phyloP scores from a whole-genome alignment of 495 filamentous ascomycete genomes.

The Viridothelium virens region DNA sequence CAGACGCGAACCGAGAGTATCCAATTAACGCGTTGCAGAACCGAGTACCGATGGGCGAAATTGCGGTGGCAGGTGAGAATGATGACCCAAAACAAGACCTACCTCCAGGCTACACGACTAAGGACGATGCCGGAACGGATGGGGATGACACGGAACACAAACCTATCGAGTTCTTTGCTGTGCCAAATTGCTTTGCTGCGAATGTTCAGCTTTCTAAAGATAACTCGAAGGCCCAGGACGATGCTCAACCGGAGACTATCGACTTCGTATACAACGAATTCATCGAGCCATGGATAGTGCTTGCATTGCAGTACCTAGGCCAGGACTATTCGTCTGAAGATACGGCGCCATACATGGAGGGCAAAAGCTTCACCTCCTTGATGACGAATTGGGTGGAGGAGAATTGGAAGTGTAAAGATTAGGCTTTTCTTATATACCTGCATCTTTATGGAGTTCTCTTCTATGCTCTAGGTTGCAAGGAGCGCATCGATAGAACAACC shows the following conservation, averaged over 20 bases:
- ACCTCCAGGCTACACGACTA: slow-evolving; percentile 77
- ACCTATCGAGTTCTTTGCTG: slow-evolving; percentile 60
- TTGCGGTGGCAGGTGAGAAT: slow-evolving; percentile 2
- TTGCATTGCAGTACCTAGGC: slow-evolving; percentile 62
- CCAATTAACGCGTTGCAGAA: slow-evolving; percentile 22
- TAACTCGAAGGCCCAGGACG: slow-evolving; percentile 21
- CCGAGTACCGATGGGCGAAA: slow-evolving; percentile 19
- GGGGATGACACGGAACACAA: slow-evolving; percentile 87
- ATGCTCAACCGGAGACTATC: slow-evolving; percentile 54
- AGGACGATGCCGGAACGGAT: slow-evolving; percentile 73
- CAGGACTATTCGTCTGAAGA: slow-evolving; percentile 51
- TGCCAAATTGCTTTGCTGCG: slow-evolving; percentile 76
- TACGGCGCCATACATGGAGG: slow-evolving; percentile 58
- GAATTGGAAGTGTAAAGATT: slow-evolving; percentile 54
- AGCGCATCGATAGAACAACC: too few species aligned
- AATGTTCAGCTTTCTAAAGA: slow-evolving; percentile 43
- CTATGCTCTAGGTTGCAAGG: not conserved
- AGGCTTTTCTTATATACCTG: not conserved
- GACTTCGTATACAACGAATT: slow-evolving; percentile 91
- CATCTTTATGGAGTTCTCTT: not conserved
- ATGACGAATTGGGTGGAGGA: slow-evolving; percentile 69
- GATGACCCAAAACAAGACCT: slow-evolving; percentile 33
- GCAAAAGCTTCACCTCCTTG: slow-evolving; percentile 61
- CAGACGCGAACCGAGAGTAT: not conserved
- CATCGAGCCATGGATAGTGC: slow-evolving; percentile 67